Evolutionary conservation across 2,329 filamentous ascomycete species (phyloP), one percentile per base, ranked within the genome.

Genomic region (Fusarium ambrosium): DNA sequence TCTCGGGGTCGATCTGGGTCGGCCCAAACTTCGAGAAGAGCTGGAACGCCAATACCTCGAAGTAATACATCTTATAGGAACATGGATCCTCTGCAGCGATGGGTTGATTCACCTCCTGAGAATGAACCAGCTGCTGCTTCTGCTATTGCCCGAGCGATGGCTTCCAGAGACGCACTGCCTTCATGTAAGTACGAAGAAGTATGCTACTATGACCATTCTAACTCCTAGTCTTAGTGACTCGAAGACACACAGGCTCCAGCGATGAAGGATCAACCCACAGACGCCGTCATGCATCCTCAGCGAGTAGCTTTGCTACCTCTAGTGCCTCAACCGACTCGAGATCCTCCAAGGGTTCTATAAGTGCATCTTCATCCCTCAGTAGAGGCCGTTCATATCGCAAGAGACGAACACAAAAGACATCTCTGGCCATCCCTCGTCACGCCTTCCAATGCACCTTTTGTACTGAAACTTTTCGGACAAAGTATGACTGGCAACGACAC

Each of bases 401-500:
- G 11, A 58, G 59, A 9, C 62, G 70, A 2, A 61, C 64, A 0
- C 62, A 71, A 36, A 70, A 69, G 10, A 71, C 64, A 39, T 62
- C 69, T 2, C 56, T 68, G 2, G 63, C 62, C 37, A 65, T 62
- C 7, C 60, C 70, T 14, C 56, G 70, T 8, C 72, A 74, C 2
- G 71, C 58, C 0, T 84, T 81, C 24, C 85, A 86, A 56, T 87
- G 85, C 60, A 87, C 85, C 6, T 87, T 87, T 69, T 86, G 85
- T 59, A 85, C 84, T 0, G 85, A 86, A 51, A 83, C 82, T 0
- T 86, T 86, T 67, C 82, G 81, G 29, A 84, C 83, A 1, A 85
- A 85, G 36, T 83, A 86, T 63, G 85, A 86, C 60, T 86, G 85
- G 85, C 84, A 85, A 36, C 80, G 88, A 6, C 88, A 90, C 72